A percentile compares a stretch with the other conserved stretches of the same genome.
Conservation (phyloP, 2,329 filamentous ascomycete genomes). For the Phymatotrichopsis omnivora region DNA sequence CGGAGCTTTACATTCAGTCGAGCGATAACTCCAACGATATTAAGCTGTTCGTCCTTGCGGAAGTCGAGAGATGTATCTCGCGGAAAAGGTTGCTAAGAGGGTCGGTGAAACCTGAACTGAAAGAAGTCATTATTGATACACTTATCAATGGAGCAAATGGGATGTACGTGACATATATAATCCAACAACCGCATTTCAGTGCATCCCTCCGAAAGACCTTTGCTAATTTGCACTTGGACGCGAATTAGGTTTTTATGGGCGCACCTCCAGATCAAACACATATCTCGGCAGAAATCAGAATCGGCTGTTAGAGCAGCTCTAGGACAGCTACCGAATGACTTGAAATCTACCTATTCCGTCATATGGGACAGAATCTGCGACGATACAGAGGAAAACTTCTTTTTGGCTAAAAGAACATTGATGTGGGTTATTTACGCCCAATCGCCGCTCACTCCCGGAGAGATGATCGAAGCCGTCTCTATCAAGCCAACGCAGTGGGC, state of each 20-base stretch:
- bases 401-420: neutral
- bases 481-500: too few relatives aligned
- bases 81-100: constrained; percentile 3
- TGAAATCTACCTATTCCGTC: neutral
- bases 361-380: neutral
- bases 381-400: too few relatives aligned
- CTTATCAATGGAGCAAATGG: constrained; percentile 9
- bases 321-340: neutral
- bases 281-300: neutral
- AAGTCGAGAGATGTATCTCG: constrained; percentile 6
- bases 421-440: constrained; percentile 5
- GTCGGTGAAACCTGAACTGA: neutral
- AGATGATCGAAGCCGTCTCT: constrained; percentile 7
- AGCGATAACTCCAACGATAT: constrained; percentile 11
- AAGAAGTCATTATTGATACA: constrained; percentile 1
- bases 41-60: constrained; percentile 3
- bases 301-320: neutral
- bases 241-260: constrained; percentile 10
- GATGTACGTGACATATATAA: constrained; percentile 18
- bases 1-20: constrained; percentile 15
- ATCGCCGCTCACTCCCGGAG: neutral
- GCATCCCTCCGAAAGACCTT: too few relatives aligned
- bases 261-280: constrained; percentile 2
- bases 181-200: too few relatives aligned
- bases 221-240: neutral